Evolutionary conservation across 257 asterid species (phyloP), one percentile per base, ranked within the genome.

Genomic region (Solanum raphanifolium): DNA sequence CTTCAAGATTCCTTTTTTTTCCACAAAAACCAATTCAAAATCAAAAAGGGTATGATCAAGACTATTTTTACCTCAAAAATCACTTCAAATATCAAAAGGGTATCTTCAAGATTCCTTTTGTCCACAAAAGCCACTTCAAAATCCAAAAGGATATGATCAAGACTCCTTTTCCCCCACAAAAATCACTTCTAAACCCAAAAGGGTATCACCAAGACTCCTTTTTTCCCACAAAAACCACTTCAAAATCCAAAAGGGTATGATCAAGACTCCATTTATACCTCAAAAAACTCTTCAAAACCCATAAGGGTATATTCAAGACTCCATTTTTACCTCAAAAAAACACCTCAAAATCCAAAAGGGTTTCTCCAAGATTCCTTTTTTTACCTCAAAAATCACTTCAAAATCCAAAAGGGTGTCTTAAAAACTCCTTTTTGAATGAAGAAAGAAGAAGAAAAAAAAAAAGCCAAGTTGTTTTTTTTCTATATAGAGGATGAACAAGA

Each of bases 191-290:
- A 13, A 31, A 32, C 0, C 41, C 78, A 71, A 71, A 71, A 71
- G 25, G 78, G 25, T 16, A 8, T 32, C 4, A 34, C 3, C 7
- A 72, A 72, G 16, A 68, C 35, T 68, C 35, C 18, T 16, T 66
- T 11, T 8, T n/a, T 4, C 0, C 25, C 36, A 55, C 35, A 7
- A 48, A 27, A 38, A 55, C 20, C 29, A 15, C 13, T 60, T 46
- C 16, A 85, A 86, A 78, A 29, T 7, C 87, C 89, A 60, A 58
- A 79, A 86, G 85, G 83, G 86, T 7, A 20, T 11, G 3, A 13
- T 7, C 79, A 83, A 87, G 65, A 87, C 96, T 83, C 90, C 90
- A 52, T 73, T 91, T 85, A 94, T 94, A 25, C 94, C 95, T 81
- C 91, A 91, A 79, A 36, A 6, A 29, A 6, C 0, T 5, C 27